Percentiles rank a stretch among this genome's conserved stretches.
These are phyloP conservation scores for Phytophthora litchii DNA, from an alignment of 352 stramenopile genomes.

Conservation along the genomic window DNA sequence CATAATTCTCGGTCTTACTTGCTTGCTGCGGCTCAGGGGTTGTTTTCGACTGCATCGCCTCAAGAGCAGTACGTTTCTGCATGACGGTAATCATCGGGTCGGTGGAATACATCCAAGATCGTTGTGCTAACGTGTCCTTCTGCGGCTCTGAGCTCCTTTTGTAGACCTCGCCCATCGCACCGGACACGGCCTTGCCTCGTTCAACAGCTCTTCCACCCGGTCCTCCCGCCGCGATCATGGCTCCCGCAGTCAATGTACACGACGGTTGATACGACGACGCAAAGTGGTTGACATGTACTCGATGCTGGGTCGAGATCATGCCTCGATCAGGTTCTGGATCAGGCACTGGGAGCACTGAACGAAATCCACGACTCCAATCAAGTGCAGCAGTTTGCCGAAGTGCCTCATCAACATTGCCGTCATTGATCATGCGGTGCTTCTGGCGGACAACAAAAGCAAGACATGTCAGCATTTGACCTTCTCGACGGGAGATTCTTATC, in stretches of 20 bases:
- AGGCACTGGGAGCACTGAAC: slow-evolving; percentile 51
- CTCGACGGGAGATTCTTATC: background rate
- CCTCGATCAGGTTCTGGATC: slow-evolving; percentile 65
- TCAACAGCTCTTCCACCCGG: slow-evolving; percentile 49
- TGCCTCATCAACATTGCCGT: slow-evolving; percentile 60
- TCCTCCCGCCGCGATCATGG: slow-evolving; percentile 51
- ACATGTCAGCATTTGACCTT: background rate
- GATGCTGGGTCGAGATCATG: slow-evolving; percentile 69
- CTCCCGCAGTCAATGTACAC: slow-evolving; percentile 16
- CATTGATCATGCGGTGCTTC: slow-evolving; percentile 61
- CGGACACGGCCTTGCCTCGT: slow-evolving; percentile 66
- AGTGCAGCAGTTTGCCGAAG: slow-evolving; percentile 50
- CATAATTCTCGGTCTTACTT: slow-evolving; percentile 32
- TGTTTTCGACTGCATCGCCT: slow-evolving; percentile 4
- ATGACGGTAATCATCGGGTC: slow-evolving; percentile 70
- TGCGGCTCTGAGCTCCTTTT: slow-evolving; percentile 62
- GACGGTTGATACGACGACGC: slow-evolving; percentile 15
- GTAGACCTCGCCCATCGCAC: slow-evolving; percentile 71
- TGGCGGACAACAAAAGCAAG: slow-evolving; percentile 9
- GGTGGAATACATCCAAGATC: slow-evolving; percentile 79
- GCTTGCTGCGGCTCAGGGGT: slow-evolving; percentile 13
- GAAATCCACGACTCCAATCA: slow-evolving; percentile 54
- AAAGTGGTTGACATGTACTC: slow-evolving; percentile 61
- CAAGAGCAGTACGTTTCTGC: slow-evolving; percentile 35
- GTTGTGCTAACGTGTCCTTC: slow-evolving; percentile 69